Evolutionary conservation across 345 rosid genomes (phyloP).

Genomic region (Trapa incisa): DNA sequence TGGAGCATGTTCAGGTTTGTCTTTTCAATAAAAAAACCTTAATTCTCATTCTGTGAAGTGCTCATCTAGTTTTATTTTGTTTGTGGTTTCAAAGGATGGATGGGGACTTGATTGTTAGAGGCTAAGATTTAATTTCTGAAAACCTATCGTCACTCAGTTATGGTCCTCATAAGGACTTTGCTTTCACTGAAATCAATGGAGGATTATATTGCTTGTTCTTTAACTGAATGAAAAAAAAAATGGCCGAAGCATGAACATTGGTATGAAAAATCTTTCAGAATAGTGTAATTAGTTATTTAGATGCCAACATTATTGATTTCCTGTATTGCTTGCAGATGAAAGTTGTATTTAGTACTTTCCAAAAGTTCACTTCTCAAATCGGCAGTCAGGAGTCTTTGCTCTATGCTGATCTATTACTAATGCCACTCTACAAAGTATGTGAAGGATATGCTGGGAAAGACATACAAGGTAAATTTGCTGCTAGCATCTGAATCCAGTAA

Average conservation of each 20-base stretch:
- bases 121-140: too few relatives aligned
- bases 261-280: background rate
- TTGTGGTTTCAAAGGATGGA: background rate
- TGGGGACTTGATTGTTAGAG: too few relatives aligned
- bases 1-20: slow-evolving; percentile 65
- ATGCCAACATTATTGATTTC: background rate
- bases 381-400: slow-evolving; percentile 27
- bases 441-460: slow-evolving; percentile 77
- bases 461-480: slow-evolving; percentile 37
- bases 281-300: background rate
- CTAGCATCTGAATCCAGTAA: background rate
- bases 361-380: slow-evolving; percentile 29
- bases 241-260: background rate
- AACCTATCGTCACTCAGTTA: too few relatives aligned
- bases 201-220: background rate
- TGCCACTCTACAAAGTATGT: slow-evolving; percentile 74
- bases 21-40: background rate
- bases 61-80: background rate
- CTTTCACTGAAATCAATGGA: too few relatives aligned
- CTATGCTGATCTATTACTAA: slow-evolving; percentile 46
- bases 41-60: background rate
- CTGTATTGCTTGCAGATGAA: slow-evolving; percentile 44
- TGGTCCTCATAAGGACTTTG: too few relatives aligned
- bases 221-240: background rate
- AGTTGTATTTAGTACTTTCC: slow-evolving; percentile 46